These are phyloP conservation scores for Paramecium pentaurelia DNA, from an alignment of 73 alveolate species.

Conservation along the genomic window DNA sequence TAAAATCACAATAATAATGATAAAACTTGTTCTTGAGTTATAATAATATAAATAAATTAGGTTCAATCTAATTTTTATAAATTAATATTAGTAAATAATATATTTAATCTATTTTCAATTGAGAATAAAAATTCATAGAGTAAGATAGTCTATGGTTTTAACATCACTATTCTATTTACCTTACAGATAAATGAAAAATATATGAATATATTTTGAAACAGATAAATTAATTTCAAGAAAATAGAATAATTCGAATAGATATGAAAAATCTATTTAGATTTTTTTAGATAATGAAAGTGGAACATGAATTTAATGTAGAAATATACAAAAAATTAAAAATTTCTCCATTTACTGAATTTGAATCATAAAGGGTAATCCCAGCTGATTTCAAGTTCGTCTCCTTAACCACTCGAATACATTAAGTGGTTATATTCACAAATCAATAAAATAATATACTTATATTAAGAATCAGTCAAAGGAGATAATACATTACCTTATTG, in stretches of 20 bases:
- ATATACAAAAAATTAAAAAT: slow-evolving; percentile 27
- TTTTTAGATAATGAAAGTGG: background rate
- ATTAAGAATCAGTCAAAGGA: background rate
- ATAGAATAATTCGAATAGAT: background rate
- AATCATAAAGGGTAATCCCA: slow-evolving; percentile 66
- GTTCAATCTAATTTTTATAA: background rate
- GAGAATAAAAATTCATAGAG: background rate
- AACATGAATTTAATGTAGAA: background rate
- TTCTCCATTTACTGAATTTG: slow-evolving; percentile 65
- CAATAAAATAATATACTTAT: background rate
- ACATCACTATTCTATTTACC: too few species aligned
- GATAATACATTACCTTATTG: background rate
- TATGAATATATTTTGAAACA: too few species aligned
- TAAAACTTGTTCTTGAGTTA: background rate
- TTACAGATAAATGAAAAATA: too few species aligned
- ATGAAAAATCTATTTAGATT: background rate
- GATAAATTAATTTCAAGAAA: too few species aligned
- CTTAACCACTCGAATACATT: slow-evolving; percentile 66
- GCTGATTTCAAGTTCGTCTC: slow-evolving; percentile 66
- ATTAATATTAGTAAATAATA: background rate
- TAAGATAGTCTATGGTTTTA: too few species aligned
- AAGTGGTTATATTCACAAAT: background rate
- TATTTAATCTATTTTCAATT: background rate
- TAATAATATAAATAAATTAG: background rate
- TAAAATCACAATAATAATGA: background rate